Conservation (phyloP, 2,329 filamentous ascomycete species). For the Sarocladiaceae sp. region DNA sequence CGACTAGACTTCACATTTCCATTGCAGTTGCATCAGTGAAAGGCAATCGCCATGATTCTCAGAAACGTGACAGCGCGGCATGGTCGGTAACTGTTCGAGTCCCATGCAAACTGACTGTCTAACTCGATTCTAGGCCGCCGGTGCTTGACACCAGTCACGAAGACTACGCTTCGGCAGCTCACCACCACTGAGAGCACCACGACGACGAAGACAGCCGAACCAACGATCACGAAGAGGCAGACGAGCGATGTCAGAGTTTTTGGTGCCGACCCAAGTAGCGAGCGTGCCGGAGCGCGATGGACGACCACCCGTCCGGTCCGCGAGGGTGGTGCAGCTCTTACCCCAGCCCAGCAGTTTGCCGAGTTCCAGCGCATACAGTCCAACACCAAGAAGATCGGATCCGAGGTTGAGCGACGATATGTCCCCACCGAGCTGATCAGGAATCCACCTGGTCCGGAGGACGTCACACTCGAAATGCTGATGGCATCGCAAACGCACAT, state of each 20-base stretch:
- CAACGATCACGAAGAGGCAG: conserved; percentile 28
- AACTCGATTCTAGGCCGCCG: conserved; percentile 39
- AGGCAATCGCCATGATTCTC: conserved; percentile 44
- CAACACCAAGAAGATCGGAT: conserved; percentile 42
- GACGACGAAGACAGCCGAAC: conserved; percentile 14
- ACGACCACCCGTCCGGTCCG: conserved; percentile 22
- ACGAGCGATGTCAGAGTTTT: conserved; percentile 26
- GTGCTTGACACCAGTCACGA: conserved; percentile 40
- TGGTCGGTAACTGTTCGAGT: conserved; percentile 33
- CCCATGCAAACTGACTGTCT: too few relatives aligned
- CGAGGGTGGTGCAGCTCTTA: conserved; percentile 26
- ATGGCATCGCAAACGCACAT: conserved; percentile 84
- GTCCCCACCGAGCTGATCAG: conserved; percentile 58
- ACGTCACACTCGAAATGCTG: conserved; percentile 85
- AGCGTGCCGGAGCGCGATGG: conserved; percentile 28
- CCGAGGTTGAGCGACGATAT: conserved; percentile 49
- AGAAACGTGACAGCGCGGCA: conserved; percentile 49
- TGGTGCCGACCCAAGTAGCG: conserved; percentile 26
- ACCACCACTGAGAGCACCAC: conserved; percentile 29
- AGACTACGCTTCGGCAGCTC: conserved; percentile 24
- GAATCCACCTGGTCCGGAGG: conserved; percentile 68
- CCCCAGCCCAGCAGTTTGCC: conserved; percentile 32
- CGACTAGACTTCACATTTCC: conserved; percentile 9
- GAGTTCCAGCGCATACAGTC: conserved; percentile 32
- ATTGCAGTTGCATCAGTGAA: background rate